Base-by-base conservation (phyloP, 2,329 filamentous ascomycete genomes). In the Fusarium nelsonii region DNA sequence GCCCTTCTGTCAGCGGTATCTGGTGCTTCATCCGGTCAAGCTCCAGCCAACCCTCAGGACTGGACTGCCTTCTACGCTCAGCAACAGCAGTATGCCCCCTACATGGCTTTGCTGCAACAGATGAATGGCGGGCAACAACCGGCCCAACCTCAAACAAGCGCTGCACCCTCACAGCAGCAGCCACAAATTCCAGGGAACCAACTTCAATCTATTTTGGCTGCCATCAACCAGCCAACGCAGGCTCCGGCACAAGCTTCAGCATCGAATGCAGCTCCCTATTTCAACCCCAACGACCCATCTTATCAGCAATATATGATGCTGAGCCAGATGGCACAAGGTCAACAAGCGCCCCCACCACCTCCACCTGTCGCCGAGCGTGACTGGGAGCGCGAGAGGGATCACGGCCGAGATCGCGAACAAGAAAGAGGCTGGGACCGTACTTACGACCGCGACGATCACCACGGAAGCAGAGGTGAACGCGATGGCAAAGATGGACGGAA, bases 151-250 rank as follows among this genome's bases (percentile, higher is more conserved):
- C 69, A 67, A 28, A 34, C 52, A 12, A 56, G 37, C 15, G 44
- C 61, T 43, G 23, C 57, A 15, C 60, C 65, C 30, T 50, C 54
- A 39, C 74, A 76, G 44, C 74, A 77, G 57, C 73, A 75, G 37
- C 44, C 71, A 18, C 75, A 78, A 52, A 76, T 79, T 20, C 74
- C 75, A 8, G 80, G 82, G 48, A 76, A 68, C 11, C 80, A 83
- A 60, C 75, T 83, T 6, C 81, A 84, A 69, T 82, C 82, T 9
- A 78, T 83, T n/a, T 71, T 83, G 37, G 80, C 81, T 11, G 80
- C 80, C 48, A 80, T 84, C 41, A 78, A 78, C 63, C 81, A 82
- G 59, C 74, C 77, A n/a, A 59, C 73, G 14, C 73, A 76, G 52
- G 74, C 75, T 41, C 46, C 58, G 23, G 60, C 53, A 16, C 74